A percentile compares a stretch with the other conserved stretches of the same genome.
Conservation (phyloP, 352 stramenopile genomes). For the Phytophthora lateralis region DNA sequence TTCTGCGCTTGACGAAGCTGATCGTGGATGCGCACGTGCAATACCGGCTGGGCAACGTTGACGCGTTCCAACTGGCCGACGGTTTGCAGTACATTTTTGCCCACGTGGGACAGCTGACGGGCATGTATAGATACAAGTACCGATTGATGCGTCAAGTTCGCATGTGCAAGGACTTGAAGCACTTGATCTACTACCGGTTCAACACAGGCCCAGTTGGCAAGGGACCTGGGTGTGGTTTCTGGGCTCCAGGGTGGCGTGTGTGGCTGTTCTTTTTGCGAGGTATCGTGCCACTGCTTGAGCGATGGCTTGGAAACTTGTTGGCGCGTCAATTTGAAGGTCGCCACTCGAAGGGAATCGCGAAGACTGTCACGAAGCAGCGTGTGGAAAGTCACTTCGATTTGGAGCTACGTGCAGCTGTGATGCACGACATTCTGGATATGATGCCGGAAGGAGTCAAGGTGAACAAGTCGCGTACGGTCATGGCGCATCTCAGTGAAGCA, state of each 20-base stretch:
- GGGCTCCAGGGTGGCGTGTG: slow-evolving; percentile 98
- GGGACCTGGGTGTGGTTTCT: slow-evolving; percentile 98
- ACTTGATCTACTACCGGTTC: slow-evolving; percentile 99
- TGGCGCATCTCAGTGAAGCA: slow-evolving; percentile 98
- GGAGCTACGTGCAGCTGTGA: slow-evolving; percentile 98
- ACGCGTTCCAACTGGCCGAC: slow-evolving; percentile 99
- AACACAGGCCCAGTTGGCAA: slow-evolving; percentile 99
- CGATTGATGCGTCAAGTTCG: slow-evolving; percentile 96
- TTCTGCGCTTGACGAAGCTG: slow-evolving; percentile 99
- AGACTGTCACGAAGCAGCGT: slow-evolving; percentile 99
- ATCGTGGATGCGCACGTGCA: slow-evolving; percentile 99
- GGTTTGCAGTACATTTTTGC: slow-evolving; percentile 99
- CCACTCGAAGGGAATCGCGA: slow-evolving; percentile 98
- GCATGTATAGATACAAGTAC: slow-evolving; percentile 99
- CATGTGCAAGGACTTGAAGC: slow-evolving; percentile 99
- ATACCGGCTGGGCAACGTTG: slow-evolving; percentile 99
- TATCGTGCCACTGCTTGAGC: slow-evolving; percentile 98
- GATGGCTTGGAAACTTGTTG: slow-evolving; percentile 99
- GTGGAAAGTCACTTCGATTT: slow-evolving; percentile 99
- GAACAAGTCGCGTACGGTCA: slow-evolving; percentile 98
- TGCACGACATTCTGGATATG: slow-evolving; percentile 99
- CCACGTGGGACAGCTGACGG: slow-evolving; percentile 99
- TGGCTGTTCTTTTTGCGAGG: slow-evolving; percentile 99
- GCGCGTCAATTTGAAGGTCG: slow-evolving; percentile 99
- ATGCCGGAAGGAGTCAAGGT: slow-evolving; percentile 99